Evolutionary conservation across 2,329 filamentous ascomycete genomes (phyloP).

Genomic region (Ophiostoma pallidulum): DNA sequence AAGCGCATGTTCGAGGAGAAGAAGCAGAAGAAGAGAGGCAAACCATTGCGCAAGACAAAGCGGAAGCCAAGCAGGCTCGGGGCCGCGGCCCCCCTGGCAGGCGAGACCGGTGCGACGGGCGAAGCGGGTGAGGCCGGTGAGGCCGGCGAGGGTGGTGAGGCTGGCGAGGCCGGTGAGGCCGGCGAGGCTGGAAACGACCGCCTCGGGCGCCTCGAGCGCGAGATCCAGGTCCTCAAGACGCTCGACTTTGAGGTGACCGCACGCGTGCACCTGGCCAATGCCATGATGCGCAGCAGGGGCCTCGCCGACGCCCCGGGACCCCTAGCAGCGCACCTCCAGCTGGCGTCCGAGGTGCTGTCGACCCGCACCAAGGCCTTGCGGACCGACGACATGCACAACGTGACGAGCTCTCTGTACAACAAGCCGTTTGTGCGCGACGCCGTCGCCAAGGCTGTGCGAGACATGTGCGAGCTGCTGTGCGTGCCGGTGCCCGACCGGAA

Average conservation of each 20-base stretch:
- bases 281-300: slow-evolving; percentile 43
- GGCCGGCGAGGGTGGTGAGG: background rate
- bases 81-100: background rate
- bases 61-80: slow-evolving; percentile 3
- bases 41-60: background rate
- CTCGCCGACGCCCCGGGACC: slow-evolving; percentile 42
- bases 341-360: slow-evolving; percentile 34
- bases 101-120: background rate
- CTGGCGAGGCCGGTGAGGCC: slow-evolving; percentile 12
- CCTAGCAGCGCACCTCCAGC: slow-evolving; percentile 18
- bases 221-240: slow-evolving; percentile 47
- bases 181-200: slow-evolving; percentile 35
- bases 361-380: slow-evolving; percentile 39
- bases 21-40: slow-evolving; percentile 3
- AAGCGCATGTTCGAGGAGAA: slow-evolving; percentile 45
- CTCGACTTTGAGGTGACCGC: slow-evolving; percentile 50
- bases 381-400: slow-evolving; percentile 49
- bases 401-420: slow-evolving; percentile 49
- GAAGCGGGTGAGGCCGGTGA: background rate
- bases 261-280: slow-evolving; percentile 45
- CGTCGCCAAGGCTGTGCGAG: slow-evolving; percentile 38
- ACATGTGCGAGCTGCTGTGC: slow-evolving; percentile 39
- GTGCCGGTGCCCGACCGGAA: slow-evolving; percentile 35
- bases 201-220: slow-evolving; percentile 52
- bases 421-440: slow-evolving; percentile 40